These are phyloP conservation scores for Litsea cubeba DNA, from an alignment of 164 flowering plant species.

Conservation along the genomic window DNA sequence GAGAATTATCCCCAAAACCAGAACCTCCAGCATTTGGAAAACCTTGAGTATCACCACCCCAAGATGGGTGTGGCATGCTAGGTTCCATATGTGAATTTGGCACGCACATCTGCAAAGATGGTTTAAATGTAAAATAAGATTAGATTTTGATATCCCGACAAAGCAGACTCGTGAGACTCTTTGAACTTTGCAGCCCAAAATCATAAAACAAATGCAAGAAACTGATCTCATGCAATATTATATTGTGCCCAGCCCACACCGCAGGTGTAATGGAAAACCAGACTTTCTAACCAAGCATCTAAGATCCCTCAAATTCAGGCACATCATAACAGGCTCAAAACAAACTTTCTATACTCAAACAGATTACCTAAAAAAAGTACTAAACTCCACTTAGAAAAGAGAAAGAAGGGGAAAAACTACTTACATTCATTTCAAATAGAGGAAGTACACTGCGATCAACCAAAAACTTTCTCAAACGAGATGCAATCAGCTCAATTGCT, in stretches of 20 bases:
- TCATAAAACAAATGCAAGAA: background rate
- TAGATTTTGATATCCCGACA: background rate
- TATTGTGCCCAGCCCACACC: background rate
- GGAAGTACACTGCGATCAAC: conserved; percentile 88
- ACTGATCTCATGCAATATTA: background rate
- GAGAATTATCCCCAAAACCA: conserved; percentile 64
- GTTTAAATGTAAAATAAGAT: background rate
- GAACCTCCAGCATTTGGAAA: conserved; percentile 52
- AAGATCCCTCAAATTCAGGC: background rate
- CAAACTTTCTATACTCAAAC: background rate
- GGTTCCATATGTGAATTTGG: conserved; percentile 59
- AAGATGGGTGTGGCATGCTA: conserved; percentile 60
- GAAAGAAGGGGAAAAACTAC: conserved; percentile 5
- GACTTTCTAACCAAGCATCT: background rate
- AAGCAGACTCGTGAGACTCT: no score
- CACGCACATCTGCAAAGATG: conserved; percentile 55
- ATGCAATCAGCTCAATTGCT: conserved; percentile 76
- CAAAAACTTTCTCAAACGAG: conserved; percentile 84
- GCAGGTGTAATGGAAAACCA: background rate
- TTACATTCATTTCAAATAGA: conserved; percentile 77
- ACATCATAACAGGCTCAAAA: background rate
- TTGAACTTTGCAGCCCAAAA: background rate
- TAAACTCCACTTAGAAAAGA: background rate
- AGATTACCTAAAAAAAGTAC: background rate
- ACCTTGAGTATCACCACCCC: conserved; percentile 88